Conservation (phyloP, 1,284 basidiomycete species). For the Ceratobasidium sp. region DNA sequence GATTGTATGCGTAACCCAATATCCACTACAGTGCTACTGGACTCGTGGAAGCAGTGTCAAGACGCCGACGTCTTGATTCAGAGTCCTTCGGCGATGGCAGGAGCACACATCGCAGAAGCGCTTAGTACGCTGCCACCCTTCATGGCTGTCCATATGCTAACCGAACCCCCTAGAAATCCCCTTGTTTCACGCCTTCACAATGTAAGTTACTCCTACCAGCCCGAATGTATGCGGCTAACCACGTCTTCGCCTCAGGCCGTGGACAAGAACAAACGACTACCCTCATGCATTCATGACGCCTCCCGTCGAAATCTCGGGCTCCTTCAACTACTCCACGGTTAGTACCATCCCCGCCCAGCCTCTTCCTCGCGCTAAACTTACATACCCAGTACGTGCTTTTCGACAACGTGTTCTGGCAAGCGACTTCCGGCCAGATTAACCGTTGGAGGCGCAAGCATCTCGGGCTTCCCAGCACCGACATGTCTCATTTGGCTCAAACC, state of each 20-base stretch:
- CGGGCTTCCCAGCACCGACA: conserved; percentile 67
- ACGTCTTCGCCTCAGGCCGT: conserved; percentile 51
- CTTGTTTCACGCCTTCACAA: conserved; percentile 79
- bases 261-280: conserved; percentile 70
- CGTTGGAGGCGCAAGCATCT: conserved; percentile 72
- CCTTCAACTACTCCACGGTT: conserved; percentile 66
- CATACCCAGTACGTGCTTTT: conserved; percentile 65
- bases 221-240: conserved; percentile 42
- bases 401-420: conserved; percentile 81
- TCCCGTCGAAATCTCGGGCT: conserved; percentile 62
- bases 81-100: conserved; percentile 80
- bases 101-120: conserved; percentile 83
- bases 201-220: conserved; percentile 59
- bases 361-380: neutral
- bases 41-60: conserved; percentile 76
- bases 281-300: conserved; percentile 71
- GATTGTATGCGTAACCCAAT: neutral
- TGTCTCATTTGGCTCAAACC: conserved; percentile 72
- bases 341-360: conserved; percentile 49
- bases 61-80: conserved; percentile 77
- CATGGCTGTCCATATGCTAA: conserved; percentile 1
- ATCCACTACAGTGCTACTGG: conserved; percentile 63
- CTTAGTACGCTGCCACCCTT: conserved; percentile 59
- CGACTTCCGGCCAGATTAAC: conserved; percentile 78
- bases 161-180: conserved; percentile 60